Evolutionary conservation across 352 stramenopile genomes (phyloP), one percentile per base, ranked within the genome.

Genomic region (Phytopythium ostracodes): DNA sequence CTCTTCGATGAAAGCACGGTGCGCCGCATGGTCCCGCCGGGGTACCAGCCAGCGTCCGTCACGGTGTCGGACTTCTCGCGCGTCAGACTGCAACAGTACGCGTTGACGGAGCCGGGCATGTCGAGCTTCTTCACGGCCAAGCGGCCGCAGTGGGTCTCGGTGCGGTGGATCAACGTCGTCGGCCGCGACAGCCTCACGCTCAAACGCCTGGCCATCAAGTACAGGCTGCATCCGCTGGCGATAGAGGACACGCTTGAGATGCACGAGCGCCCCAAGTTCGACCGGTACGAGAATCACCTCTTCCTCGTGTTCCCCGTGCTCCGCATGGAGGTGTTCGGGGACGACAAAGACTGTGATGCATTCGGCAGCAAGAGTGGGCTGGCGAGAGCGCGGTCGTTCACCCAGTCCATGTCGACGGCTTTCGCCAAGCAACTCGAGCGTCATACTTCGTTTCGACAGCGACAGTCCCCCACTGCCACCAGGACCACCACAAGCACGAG

Each of bases 81-180:
- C 49, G 84, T 77, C 7, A 73, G 78, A 12, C 60, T 92, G 52
- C 75, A 93, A 68, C 85, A 87, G 63, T 91, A 92, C 57, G 61
- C 66, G 22, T 60, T 94, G 18, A 67, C 73, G 42, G 69, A 75
- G 22, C 60, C 64, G 8, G 78, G 87, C 10, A 56, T 91, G 33
- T 81, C 81, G 7, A 71, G 72, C 33, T 94, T 91, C 59, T 94
- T 94, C 64, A 94, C 86, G 53, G 67, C 74, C 22, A 77, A 85
- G 59, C 76, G 84, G 7, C 83, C 86, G 31, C 60, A 77, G 17
- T 94, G 87, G 87, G 86, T 91, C n/a, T 87, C 80, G 6, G 81
- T 92, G 46, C 88, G 88, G 15, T 96, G 86, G 86, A 94, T 95
- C 62, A 94, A 96, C 69, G 67, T 96, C 55, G 78, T 91, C 63